A percentile compares a stretch with the other conserved stretches of the same genome.
These are phyloP conservation scores for Raphanus sativus DNA, from an alignment of 345 rosid genomes.

Conservation along the genomic window DNA sequence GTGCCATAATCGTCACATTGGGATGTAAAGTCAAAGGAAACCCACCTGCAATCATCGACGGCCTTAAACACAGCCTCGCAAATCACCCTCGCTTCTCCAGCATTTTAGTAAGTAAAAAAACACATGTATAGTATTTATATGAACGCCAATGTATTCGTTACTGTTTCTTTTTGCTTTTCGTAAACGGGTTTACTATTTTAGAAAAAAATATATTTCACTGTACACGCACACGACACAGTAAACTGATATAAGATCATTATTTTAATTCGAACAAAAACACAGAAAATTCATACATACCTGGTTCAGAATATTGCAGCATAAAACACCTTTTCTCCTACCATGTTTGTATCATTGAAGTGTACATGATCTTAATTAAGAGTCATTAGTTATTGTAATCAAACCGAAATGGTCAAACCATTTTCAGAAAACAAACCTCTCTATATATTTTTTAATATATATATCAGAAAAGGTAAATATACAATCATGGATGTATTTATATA, in stretches of 20 bases:
- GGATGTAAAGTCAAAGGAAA: conserved; percentile 49
- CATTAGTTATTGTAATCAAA: conserved; percentile 3
- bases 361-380: conserved; percentile 9
- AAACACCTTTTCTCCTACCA: neutral
- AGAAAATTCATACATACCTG: neutral
- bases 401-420: conserved; percentile 4
- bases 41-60: conserved; percentile 47
- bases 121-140: neutral
- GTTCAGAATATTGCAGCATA: neutral
- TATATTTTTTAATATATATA: neutral
- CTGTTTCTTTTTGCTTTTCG: neutral
- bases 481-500: neutral
- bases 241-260: neutral
- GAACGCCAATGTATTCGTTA: neutral
- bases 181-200: neutral
- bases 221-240: neutral
- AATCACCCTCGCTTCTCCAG: conserved; percentile 91
- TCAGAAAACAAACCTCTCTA: neutral
- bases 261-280: neutral
- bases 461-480: neutral
- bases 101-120: conserved; percentile 53
- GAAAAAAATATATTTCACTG: neutral
- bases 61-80: conserved; percentile 55
- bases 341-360: conserved; percentile 4
- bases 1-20: conserved; percentile 51